phyloP scores from a whole-genome alignment of 768 basidiomycete genomes.

The Hebeloma cylindrosporum region DNA sequence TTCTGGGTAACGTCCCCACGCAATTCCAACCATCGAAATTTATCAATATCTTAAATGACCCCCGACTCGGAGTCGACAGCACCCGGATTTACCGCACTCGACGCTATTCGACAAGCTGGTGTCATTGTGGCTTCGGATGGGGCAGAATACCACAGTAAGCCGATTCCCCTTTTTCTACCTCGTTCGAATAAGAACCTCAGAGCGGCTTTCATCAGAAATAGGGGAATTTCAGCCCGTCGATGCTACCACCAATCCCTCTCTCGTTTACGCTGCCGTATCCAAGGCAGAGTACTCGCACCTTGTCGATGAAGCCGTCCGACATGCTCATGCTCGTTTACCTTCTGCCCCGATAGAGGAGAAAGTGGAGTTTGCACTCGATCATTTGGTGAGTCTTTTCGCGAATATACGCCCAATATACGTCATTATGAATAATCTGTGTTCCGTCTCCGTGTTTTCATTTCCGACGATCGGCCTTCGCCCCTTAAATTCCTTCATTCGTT shows the following conservation, averaged over 20 bases:
- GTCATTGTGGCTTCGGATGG: slow-evolving; percentile 36
- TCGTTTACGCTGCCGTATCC: slow-evolving; percentile 32
- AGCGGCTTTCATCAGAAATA: slow-evolving; percentile 24
- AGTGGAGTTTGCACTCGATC: slow-evolving; percentile 30
- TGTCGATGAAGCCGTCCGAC: slow-evolving; percentile 29
- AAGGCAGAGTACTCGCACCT: slow-evolving; percentile 34
- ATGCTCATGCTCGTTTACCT: slow-evolving; percentile 18
- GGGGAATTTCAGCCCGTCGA: slow-evolving; percentile 31
- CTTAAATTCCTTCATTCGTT: neutral
- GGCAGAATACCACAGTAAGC: slow-evolving; percentile 33
- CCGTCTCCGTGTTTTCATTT: neutral
- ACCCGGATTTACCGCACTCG: slow-evolving; percentile 28
- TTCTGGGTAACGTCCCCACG: too few relatives aligned
- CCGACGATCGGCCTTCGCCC: neutral
- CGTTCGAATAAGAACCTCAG: neutral
- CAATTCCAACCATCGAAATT: too few relatives aligned
- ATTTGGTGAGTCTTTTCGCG: slow-evolving; percentile 23
- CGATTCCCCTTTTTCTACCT: neutral
- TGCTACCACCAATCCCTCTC: slow-evolving; percentile 38
- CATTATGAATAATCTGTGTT: neutral
- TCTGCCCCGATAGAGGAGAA: slow-evolving; percentile 19
- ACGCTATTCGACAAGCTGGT: slow-evolving; percentile 28
- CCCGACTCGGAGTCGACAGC: too few relatives aligned
- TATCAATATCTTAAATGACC: too few relatives aligned
- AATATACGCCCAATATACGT: neutral